Conservation (phyloP, 192 early-diverging fungal genomes). For the Pecoramyces ruminantium region DNA sequence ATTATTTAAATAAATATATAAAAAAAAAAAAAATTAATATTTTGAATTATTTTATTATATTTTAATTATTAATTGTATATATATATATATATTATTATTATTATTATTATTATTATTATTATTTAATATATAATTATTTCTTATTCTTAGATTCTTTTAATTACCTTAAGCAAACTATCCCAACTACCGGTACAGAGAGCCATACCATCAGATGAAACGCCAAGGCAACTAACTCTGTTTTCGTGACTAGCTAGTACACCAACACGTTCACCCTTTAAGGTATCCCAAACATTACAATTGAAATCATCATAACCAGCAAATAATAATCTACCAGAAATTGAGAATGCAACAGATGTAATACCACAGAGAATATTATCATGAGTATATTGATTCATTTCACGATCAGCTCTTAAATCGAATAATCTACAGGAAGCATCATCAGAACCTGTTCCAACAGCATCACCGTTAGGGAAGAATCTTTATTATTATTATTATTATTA, state of each 20-base stretch:
- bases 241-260: constrained; percentile 87
- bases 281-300: constrained; percentile 99
- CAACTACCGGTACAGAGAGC: constrained; percentile 96
- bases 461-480: constrained; percentile 96
- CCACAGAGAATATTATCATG: constrained; percentile 98
- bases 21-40: no score
- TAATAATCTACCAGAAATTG: constrained; percentile 82
- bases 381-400: constrained; percentile 94
- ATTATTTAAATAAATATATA: no score
- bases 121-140: no score
- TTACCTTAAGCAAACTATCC: constrained; percentile 91
- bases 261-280: constrained; percentile 85
- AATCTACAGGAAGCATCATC: constrained; percentile 97
- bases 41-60: no score
- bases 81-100: no score
- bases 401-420: constrained; percentile 93
- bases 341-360: constrained; percentile 95
- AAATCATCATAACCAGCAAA: constrained; percentile 99
- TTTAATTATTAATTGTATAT: no score
- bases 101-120: no score
- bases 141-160: no score
- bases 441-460: constrained; percentile 93
- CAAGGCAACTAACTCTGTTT: constrained; percentile 91
- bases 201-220: constrained; percentile 93
- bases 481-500: neutral